Evolutionary conservation across 139 green algal species (phyloP), one percentile per base, ranked within the genome.

Genomic region (Desmodesmus armatus): DNA sequence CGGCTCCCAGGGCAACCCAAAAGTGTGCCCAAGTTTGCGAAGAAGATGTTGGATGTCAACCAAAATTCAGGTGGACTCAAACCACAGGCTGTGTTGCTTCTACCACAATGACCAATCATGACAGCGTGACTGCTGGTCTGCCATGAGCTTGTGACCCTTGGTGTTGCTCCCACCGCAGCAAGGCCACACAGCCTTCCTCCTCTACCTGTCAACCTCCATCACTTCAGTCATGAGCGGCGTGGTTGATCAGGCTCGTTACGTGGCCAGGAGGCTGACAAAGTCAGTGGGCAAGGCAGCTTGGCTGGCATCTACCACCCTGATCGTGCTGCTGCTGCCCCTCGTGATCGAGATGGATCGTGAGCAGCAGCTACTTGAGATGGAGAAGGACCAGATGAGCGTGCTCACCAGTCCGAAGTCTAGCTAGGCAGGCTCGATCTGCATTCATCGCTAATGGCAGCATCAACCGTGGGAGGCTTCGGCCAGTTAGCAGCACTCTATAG

Each of bases 341-440:
- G 98, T 99, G n/a, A 96, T 99, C 27, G 96, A 99, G 87, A 97
- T 99, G 96, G 97, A 99, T 78, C 84, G 96, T 5, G 97, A 99
- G 89, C 88, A 94, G 82, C 96, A 99, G 90, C 86, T 98, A 76
- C 66, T 93, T 17, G 94, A 97, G 4, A 86, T 97, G 85, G 94
- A 97, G 89, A 94, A 93, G 77, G 91, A 96, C 83, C 94, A 97
- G 86, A 88, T 94, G 78, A 89, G 78, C 85, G 91, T 94, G 37
- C 87, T 94, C 5, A 94, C 91, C 0, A 88, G 87, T 31, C 51
- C 79, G 21, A 89, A 88, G 83, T 51, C 87, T 19, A 41, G 33
- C 43, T 84, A 58, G 49, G 41, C 33, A 47, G 27, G 44, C 19
- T 31, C 23, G 5, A 43, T 43, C 53, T 58, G 37, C 76, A 60